Base-by-base conservation (phyloP, 345 rosid genomes). In the Sisymbrium irio region DNA sequence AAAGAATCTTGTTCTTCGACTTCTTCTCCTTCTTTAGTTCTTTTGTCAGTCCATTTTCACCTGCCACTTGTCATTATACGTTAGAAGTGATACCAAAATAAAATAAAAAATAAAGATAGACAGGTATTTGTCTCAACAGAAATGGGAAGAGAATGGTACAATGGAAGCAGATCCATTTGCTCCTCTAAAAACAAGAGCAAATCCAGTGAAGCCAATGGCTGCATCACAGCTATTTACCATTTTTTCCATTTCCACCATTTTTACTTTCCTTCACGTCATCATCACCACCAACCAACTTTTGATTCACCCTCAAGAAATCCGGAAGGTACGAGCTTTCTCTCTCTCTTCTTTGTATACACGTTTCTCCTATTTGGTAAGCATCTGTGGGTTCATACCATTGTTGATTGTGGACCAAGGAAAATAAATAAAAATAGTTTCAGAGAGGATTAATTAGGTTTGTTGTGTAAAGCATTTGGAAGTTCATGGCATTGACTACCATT, bases 211-310 rank as follows among this genome's bases (percentile, higher is more conserved):
- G 30, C 59, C 42, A 55, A 83, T 19, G 91, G 98, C 55, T 92
- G 98, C 85, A 85, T 88, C 76, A 75, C 81, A 65, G 78, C 92
- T 50, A 80, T 90, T 27, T 85, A 83, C 67, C 91, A 88, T 62
- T 57, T 85, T 49, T 92, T 90, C 73, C 87, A 83, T 78, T 87
- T 83, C 47, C 90, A 86, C 73, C 86, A 71, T 71, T 76, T 83
- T 19, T 89, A 83, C 50, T 73, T 81, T 66, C 70, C 84, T 60
- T 77, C 79, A 47, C 45, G 77, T 71, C 86, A 79, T 22, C 84
- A 70, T 18, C 70, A 62, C 53, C 42, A 30, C 70, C 44, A 79
- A 44, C 69, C 76, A 55, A 7, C 30, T 22, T 35, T 70, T 59
- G 67, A 59, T 46, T 70, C 74, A 46, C 67, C n/a, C 37, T 46